Base-by-base conservation (phyloP, 495 filamentous ascomycete genomes). In the Copromyces sp. region DNA sequence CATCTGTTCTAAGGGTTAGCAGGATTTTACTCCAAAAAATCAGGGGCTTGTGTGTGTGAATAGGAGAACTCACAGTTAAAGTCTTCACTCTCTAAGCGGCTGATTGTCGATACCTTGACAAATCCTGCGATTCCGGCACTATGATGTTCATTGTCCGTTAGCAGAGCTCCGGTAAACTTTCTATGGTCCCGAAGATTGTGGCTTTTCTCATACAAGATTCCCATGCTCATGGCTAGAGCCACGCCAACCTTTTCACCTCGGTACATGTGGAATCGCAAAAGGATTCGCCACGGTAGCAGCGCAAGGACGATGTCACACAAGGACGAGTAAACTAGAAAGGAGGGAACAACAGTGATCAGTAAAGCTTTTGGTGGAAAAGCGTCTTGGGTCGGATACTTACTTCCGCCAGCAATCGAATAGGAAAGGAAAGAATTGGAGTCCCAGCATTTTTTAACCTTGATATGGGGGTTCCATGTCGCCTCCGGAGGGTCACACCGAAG, bases 201-300 rank as follows among this genome's bases (percentile, higher is more conserved):
- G 53, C 29, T 17, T 65, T 65, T 65, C 53, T 35, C 76, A 45
- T 53, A 78, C 78, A 80, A 75, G 8, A 80, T n/a, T 11, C 79
- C 78, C 74, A 77, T 76, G 40, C 76, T 77, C 78, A 80, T 80
- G 68, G 76, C 78, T 9, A 76, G 17, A 42, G 75, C 78, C 11
- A 78, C 73, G 4, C 79, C 79, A 29, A 79, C 72, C 72, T 79
- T 80, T 42, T 80, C 79, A 38, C 74, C 73, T 38, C 73, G 70
- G 68, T 79, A 75, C 73, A 80, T 80, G 37, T 76, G 71, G 47
- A 76, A 74, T n/a, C 69, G 41, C 16, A 79, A 69, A 11, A 79
- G 70, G 8, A 80, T 71, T 16, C 39, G 42, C 78, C 79, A 80
- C 2, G 79, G 74, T 3, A 78, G 70, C 29, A 78, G 12, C 12